Percentiles rank a stretch among this genome's conserved stretches.
phyloP scores from a whole-genome alignment of 306 rosid species.

The Citrullus mucosospermus region DNA sequence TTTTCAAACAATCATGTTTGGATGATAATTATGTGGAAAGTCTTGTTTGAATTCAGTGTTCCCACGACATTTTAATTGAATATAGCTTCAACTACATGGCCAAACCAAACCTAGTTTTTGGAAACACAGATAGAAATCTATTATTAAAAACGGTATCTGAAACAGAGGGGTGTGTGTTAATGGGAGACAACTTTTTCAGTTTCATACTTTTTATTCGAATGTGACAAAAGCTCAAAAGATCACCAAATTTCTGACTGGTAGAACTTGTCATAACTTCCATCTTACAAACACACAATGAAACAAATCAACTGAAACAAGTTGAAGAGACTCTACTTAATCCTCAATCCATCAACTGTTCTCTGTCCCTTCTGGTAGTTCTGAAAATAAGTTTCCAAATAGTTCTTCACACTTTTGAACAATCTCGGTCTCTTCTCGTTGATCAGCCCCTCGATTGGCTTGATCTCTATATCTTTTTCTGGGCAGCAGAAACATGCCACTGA shows the following conservation, averaged over 20 bases:
- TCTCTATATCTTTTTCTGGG: constrained; percentile 38
- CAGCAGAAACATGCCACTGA: constrained; percentile 37
- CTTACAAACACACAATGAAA: neutral
- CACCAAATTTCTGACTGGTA: neutral
- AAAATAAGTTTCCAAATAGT: constrained; percentile 24
- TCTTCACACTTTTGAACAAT: constrained; percentile 24
- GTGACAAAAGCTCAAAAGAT: neutral
- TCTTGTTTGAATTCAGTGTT: neutral
- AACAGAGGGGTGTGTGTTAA: neutral
- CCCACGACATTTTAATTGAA: neutral
- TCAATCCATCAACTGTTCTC: constrained; percentile 48
- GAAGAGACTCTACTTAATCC: constrained; percentile 2
- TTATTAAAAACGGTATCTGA: neutral
- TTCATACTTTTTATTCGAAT: too few species aligned
- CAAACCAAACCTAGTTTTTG: neutral
- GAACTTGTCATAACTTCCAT: neutral
- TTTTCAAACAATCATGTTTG: neutral
- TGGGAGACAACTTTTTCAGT: neutral
- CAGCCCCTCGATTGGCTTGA: constrained; percentile 27
- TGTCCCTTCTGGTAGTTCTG: constrained; percentile 44
- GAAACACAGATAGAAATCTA: neutral
- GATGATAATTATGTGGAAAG: neutral
- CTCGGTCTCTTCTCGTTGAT: constrained; percentile 37
- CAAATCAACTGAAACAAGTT: too few species aligned
- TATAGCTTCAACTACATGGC: neutral